Conservation (phyloP, 106 monocot genomes). For the Dendrobium huoshanense region DNA sequence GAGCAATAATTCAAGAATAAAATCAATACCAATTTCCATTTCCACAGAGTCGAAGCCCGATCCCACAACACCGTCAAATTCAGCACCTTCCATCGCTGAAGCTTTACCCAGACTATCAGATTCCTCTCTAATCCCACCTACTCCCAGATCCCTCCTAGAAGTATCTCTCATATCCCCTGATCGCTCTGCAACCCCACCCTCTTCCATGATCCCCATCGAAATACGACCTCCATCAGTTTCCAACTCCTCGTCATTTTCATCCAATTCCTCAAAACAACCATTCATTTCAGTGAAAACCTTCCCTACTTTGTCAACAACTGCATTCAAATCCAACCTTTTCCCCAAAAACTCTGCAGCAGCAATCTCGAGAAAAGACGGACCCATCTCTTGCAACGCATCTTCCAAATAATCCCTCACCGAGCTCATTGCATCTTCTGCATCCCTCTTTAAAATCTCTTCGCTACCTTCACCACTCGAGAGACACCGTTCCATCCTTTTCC, state of each 20-base stretch:
- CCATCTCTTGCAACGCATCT: slow-evolving; percentile 26
- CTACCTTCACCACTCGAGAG: not conserved
- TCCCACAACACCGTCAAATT: not conserved
- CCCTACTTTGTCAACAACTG: not conserved
- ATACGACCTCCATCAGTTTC: not conserved
- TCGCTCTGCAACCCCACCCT: not conserved
- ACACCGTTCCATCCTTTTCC: slow-evolving; percentile 19
- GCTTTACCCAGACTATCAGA: not conserved
- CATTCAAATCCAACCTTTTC: not conserved
- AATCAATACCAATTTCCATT: not conserved
- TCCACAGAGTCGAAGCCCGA: not conserved
- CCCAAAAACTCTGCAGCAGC: slow-evolving; percentile 3
- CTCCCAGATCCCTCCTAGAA: not conserved
- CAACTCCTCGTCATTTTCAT: not conserved
- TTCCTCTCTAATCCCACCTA: not conserved
- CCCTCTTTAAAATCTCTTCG: slow-evolving; percentile 6
- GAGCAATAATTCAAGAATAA: not conserved
- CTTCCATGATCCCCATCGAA: not conserved
- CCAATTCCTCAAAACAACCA: not conserved
- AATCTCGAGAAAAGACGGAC: slow-evolving; percentile 37
- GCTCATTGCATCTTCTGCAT: slow-evolving; percentile 18
- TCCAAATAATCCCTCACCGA: slow-evolving; percentile 17
- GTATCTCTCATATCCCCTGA: not conserved
- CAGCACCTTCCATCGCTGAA: not conserved
- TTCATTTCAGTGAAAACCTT: not conserved